These are phyloP conservation scores for Fusarium sp. DNA, from an alignment of 2,329 filamentous ascomycete genomes.

Conservation along the genomic window DNA sequence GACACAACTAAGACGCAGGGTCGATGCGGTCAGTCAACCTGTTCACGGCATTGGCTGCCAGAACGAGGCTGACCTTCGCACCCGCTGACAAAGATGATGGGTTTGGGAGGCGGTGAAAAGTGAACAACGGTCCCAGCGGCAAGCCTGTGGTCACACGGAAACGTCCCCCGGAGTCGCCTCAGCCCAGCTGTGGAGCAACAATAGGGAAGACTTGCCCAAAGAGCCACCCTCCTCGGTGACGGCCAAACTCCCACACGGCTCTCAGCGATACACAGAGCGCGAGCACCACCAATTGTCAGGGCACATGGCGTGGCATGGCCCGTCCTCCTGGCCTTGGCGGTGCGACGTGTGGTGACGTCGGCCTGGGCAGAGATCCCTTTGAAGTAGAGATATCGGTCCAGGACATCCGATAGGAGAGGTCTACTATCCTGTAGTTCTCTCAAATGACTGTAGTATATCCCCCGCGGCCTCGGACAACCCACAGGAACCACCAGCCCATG, in stretches of 20 bases:
- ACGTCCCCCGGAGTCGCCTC: conserved; percentile 42
- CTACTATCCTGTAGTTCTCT: conserved; percentile 20
- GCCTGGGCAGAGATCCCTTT: conserved; percentile 30
- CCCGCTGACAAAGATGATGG: conserved; percentile 24
- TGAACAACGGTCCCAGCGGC: conserved; percentile 34
- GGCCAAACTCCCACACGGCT: conserved; percentile 17
- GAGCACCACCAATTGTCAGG: conserved; percentile 34
- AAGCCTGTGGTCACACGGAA: conserved; percentile 43
- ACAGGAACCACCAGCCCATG: not conserved
- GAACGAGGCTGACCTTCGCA: conserved; percentile 21
- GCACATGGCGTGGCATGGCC: conserved; percentile 37
- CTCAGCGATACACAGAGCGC: conserved; percentile 30
- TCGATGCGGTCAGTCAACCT: conserved; percentile 33
- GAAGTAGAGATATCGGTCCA: conserved; percentile 31
- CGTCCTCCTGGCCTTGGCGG: conserved; percentile 34
- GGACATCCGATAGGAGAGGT: conserved; percentile 34
- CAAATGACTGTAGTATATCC: conserved; percentile 16
- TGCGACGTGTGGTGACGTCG: conserved; percentile 44
- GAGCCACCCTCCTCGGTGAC: conserved; percentile 33
- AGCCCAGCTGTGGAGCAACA: conserved; percentile 41
- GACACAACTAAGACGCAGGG: conserved; percentile 1
- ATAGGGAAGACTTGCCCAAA: conserved; percentile 33
- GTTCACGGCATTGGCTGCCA: conserved; percentile 29
- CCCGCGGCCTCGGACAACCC: conserved; percentile 24
- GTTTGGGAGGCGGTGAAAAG: conserved; percentile 45